Percentiles rank a stretch among this genome's conserved stretches.
These are phyloP conservation scores for Lantana camara DNA, from an alignment of 257 asterid genomes.

Conservation along the genomic window DNA sequence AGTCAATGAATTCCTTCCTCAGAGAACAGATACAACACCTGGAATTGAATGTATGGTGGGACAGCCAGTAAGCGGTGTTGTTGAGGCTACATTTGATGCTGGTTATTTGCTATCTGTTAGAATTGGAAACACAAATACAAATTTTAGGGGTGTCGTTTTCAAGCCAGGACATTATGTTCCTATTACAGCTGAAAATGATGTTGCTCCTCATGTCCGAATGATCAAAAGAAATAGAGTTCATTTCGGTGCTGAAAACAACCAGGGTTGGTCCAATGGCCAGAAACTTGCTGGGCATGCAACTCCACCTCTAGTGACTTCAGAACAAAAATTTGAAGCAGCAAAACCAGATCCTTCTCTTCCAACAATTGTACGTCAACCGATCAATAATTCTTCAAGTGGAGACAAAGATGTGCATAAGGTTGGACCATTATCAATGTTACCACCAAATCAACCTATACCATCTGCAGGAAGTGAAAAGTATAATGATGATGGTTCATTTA, in stretches of 20 bases:
- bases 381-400: slow-evolving; percentile 38
- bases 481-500: not conserved
- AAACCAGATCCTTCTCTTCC: slow-evolving; percentile 45
- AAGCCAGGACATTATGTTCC: slow-evolving; percentile 84
- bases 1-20: not conserved
- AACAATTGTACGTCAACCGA: slow-evolving; percentile 61
- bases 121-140: slow-evolving; percentile 66
- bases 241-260: slow-evolving; percentile 39
- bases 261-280: no score
- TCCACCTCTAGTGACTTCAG: slow-evolving; percentile 37
- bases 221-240: slow-evolving; percentile 55
- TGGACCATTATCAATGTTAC: slow-evolving; percentile 68
- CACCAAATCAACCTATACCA: slow-evolving; percentile 56
- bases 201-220: slow-evolving; percentile 82
- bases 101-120: slow-evolving; percentile 78
- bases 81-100: slow-evolving; percentile 89
- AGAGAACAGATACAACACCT: slow-evolving; percentile 16
- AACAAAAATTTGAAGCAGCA: slow-evolving; percentile 36
- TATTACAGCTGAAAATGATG: slow-evolving; percentile 70
- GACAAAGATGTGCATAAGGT: slow-evolving; percentile 62
- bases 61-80: slow-evolving; percentile 82
- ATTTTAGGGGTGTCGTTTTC: slow-evolving; percentile 78
- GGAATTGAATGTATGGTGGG: slow-evolving; percentile 54
- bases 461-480: slow-evolving; percentile 23
- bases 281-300: no score